Evolutionary conservation across 352 stramenopile genomes (phyloP), one percentile per base, ranked within the genome.

Genomic region (Thalassiosira livingstoniorum): DNA sequence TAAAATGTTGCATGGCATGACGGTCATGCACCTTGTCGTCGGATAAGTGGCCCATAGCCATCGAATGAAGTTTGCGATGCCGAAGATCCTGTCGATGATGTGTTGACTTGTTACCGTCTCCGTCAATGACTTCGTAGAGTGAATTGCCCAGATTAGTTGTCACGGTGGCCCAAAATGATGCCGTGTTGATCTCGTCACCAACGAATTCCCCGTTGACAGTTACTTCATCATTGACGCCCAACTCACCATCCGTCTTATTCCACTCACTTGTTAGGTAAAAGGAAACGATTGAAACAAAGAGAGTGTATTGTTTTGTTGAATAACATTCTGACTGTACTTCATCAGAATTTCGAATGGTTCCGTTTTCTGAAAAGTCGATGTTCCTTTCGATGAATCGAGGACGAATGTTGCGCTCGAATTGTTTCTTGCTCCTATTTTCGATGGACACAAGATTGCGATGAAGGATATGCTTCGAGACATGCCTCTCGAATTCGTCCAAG

Each of bases 321-420:
- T 64, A 81, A 76, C 76, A 35, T 47, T 81, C 21, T 0, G 37
- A 57, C 62, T 81, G 73, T 32, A 81, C 34, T 42, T 74, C 0
- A 18, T 51, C 18, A 43, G 13, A 18, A 21, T 71, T 58, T 37
- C 64, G 23, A 29, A 71, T 73, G 4, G 55, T 54, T 2, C 72
- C 72, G 32, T 80, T 80, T 23, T 80, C 72, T 35, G 72, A 32
- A 57, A 74, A 73, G 32, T 74, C 60, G 4, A 73, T 61, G 62
- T 80, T 47, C 31, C 72, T 39, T 29, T 18, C 23, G 3, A 80
- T 5, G n/a, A 58, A n/a, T 1, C 42, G 11, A 42, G 72, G 60
- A 21, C 64, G 23, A 4, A 34, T n/a, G 61, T 80, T 74, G 7
- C 60, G n/a, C 47, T 64, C 29, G 34, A 58, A 75, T 13, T 65